Percentiles rank a stretch among this genome's conserved stretches.
Conservation (phyloP, 2,329 filamentous ascomycete genomes). For the Hypomyces rosellus region DNA sequence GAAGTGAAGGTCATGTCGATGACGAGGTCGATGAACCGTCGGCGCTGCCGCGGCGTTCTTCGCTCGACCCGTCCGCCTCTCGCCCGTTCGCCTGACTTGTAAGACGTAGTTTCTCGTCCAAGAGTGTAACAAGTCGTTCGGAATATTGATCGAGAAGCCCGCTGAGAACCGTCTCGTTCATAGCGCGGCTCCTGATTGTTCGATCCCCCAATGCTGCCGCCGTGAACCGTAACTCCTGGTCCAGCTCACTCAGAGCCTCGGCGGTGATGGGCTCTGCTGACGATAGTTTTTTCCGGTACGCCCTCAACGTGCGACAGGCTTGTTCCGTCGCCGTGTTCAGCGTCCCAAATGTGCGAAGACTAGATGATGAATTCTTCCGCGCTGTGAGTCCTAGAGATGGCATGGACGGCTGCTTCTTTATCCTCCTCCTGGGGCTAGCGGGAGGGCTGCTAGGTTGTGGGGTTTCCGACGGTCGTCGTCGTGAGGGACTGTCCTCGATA, state of each 20-base stretch:
- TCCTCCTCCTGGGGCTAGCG: constrained; percentile 41
- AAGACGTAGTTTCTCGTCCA: constrained; percentile 64
- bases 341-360: constrained; percentile 45
- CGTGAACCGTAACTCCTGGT: constrained; percentile 58
- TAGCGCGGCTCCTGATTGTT: constrained; percentile 45
- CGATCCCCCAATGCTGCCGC: constrained; percentile 54
- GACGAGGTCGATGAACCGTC: constrained; percentile 30
- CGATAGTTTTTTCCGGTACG: constrained; percentile 57
- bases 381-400: constrained; percentile 40
- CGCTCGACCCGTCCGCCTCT: constrained; percentile 23
- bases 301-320: constrained; percentile 53
- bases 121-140: constrained; percentile 61
- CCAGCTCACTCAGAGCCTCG: constrained; percentile 55
- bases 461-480: constrained; percentile 40
- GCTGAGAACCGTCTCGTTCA: constrained; percentile 53
- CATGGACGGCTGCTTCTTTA: constrained; percentile 48
- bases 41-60: constrained; percentile 27
- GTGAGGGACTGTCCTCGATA: constrained; percentile 41
- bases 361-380: constrained; percentile 42
- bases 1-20: constrained; percentile 23
- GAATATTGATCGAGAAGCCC: constrained; percentile 70
- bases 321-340: constrained; percentile 60
- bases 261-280: constrained; percentile 50
- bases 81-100: constrained; percentile 30
- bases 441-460: constrained; percentile 43